Conservation (phyloP, 768 basidiomycete genomes). For the Erythrobasidium yunnanense region DNA sequence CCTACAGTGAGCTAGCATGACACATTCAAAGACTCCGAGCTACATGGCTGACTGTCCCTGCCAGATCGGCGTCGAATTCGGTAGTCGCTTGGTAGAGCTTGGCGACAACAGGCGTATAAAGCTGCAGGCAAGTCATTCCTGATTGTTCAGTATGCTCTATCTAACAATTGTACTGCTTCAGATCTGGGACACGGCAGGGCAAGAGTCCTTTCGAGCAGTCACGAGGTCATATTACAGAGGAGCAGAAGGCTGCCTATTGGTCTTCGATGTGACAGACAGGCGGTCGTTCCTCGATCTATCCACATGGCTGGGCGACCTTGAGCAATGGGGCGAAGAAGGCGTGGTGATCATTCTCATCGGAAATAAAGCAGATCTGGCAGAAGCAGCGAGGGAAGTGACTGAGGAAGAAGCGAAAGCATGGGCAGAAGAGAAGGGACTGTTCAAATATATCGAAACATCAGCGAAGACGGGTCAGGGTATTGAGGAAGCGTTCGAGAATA, state of each 20-base stretch:
- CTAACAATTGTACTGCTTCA: no score
- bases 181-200: slow-evolving; percentile 29
- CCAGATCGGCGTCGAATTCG: slow-evolving; percentile 27
- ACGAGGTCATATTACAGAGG: slow-evolving; percentile 70
- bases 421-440: slow-evolving; percentile 32
- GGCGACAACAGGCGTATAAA: slow-evolving; percentile 20
- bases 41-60: neutral
- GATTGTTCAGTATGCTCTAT: no score
- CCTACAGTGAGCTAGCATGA: slow-evolving; percentile 7
- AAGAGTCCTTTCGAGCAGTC: slow-evolving; percentile 27
- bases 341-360: slow-evolving; percentile 49
- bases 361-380: slow-evolving; percentile 71
- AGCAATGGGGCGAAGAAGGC: slow-evolving; percentile 80
- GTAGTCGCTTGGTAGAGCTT: slow-evolving; percentile 20
- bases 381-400: slow-evolving; percentile 29
- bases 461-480: slow-evolving; percentile 35
- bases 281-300: slow-evolving; percentile 71
- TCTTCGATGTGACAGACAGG: slow-evolving; percentile 49
- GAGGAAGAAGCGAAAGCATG: slow-evolving; percentile 28
- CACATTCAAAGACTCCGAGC: neutral
- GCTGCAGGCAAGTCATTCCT: slow-evolving; percentile 5
- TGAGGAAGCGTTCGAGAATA: slow-evolving; percentile 32
- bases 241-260: slow-evolving; percentile 49
- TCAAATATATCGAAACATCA: slow-evolving; percentile 34
- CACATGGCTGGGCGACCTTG: slow-evolving; percentile 83